phyloP scores from a whole-genome alignment of 345 rosid species.

The Fremontodendron californicum region DNA sequence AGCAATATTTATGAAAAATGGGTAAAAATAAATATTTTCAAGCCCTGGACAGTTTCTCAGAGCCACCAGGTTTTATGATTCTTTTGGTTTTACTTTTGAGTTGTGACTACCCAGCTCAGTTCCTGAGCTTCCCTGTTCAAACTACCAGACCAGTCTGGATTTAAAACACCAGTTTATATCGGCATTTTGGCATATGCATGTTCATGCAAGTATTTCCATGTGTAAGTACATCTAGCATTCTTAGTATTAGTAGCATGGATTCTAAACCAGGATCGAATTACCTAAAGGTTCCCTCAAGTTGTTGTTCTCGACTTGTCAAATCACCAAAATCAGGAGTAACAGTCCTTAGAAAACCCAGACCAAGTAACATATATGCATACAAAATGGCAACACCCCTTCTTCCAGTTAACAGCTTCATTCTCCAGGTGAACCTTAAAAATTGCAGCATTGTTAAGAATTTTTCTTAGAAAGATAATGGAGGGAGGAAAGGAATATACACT shows the following conservation, averaged over 20 bases:
- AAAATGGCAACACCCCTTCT: constrained; percentile 90
- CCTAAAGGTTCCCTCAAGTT: constrained; percentile 97
- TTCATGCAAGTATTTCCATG: not conserved
- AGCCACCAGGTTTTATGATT: not conserved
- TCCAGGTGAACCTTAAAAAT: constrained; percentile 90
- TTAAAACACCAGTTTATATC: constrained; percentile 4
- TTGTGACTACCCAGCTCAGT: not conserved
- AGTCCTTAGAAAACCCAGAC: constrained; percentile 86
- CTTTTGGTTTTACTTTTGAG: not conserved
- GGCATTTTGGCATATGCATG: not conserved
- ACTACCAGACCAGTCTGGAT: not conserved
- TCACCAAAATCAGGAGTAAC: constrained; percentile 96
- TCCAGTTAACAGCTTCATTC: constrained; percentile 96
- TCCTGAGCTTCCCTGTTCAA: not conserved
- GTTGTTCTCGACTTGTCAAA: constrained; percentile 79
- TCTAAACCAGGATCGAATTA: constrained; percentile 22
- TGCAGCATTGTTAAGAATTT: constrained; percentile 19
- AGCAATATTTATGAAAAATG: not conserved
- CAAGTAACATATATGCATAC: constrained; percentile 90
- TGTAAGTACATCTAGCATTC: not conserved
- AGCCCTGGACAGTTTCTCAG: not conserved
- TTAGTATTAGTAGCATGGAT: constrained; percentile 6
- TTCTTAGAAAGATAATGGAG: constrained; percentile 12
- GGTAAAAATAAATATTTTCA: not conserved
- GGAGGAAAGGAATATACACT: not conserved